Evolutionary conservation across 164 flowering plant species (phyloP), one percentile per base, ranked within the genome.

Genomic region (Taxillus chinensis): DNA sequence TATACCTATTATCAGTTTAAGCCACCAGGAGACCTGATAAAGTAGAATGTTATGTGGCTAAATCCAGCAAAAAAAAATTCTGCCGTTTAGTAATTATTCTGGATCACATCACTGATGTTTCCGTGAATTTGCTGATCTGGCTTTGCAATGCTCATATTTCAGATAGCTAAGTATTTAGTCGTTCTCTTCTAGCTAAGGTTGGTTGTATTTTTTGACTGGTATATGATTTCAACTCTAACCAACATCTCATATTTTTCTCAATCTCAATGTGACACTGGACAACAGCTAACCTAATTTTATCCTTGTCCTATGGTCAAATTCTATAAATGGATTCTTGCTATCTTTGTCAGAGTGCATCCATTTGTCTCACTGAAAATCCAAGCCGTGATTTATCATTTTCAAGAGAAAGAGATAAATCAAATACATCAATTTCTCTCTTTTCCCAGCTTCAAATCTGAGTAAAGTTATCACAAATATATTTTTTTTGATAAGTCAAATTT

Each of bases 161-260:
- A 4, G 96, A 92, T 53, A 84, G 86, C 73, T 84, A 85, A 77
- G 78, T 81, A 3, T 92, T 90, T n/a, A n/a, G n/a, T n/a, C n/a
- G n/a, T 45, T 85, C 97, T 63, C 78, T 92, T 57, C 80, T 90
- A 8, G 96, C 98, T 46, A 92, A 90, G 93, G 98, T 85, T 65
- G 37, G 59, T 46, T 68, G 56, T 53, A 67, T 7, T n/a, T 57
- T 59, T 40, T 59, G 39, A 16, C 4, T 2, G 43, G 42, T 0
- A 43, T 43, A 4, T 4, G 9, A 48, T 7, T 48, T 8, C 49
- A 46, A 27, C 10, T 65, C 40, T 62, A 15, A 13, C 12, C 13
- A 8, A 48, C 48, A 42, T 50, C 27, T 62, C 62, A 40, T 8
- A 54, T n/a, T 27, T 27, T 27, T 27, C 27, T 27, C n/a, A n/a